Evolutionary conservation across 495 filamentous ascomycete species (phyloP), one percentile per base, ranked within the genome.

Genomic region (Neurospora sublineolata): DNA sequence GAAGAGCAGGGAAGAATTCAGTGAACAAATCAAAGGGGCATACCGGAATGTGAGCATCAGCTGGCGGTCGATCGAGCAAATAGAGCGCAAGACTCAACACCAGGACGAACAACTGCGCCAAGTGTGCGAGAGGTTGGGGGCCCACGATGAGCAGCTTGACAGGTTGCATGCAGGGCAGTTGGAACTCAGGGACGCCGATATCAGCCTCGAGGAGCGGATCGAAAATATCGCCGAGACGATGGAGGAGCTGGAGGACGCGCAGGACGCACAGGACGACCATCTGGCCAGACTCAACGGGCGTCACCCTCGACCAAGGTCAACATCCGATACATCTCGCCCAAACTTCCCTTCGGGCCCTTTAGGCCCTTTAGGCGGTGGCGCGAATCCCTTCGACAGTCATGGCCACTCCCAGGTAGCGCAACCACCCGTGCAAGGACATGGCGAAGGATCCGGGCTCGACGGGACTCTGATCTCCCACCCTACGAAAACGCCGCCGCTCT

Each of bases 1-100:
- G 58, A 86, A 80, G 75, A 84, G 77, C 72, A 81, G 74, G 73
- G 82, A 81, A 30, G 86, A 88, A 40, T 80, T 78, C 14, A 77
- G 78, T 38, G 78, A 83, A n/a, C 83, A 86, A 60, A 78, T 86
- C 72, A 85, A 85, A 73, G 80, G 78, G 14, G 77, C 82, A 38
- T 86, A 85, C 78, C 83, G 83, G 41, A 83, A 85, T 69, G 80
- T 87, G 40, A 81, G 82, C 70, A 81, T 84, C 37, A 80, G 82
- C 69, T 87, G 85, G 85, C 77, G 81, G 38, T 83, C 83, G 16
- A 82, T 88, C 70, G 79, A 82, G 16, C 76, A 80, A 70, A 78
- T 83, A 70, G 80, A 84, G 72, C 84, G 80, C 71, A 79, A 76
- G 74, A 76, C 68, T 74, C 67, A 77, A 72, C 74, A 83, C 68